Conservation (phyloP, 148 eudicot species). For the Limonium bicolor region DNA sequence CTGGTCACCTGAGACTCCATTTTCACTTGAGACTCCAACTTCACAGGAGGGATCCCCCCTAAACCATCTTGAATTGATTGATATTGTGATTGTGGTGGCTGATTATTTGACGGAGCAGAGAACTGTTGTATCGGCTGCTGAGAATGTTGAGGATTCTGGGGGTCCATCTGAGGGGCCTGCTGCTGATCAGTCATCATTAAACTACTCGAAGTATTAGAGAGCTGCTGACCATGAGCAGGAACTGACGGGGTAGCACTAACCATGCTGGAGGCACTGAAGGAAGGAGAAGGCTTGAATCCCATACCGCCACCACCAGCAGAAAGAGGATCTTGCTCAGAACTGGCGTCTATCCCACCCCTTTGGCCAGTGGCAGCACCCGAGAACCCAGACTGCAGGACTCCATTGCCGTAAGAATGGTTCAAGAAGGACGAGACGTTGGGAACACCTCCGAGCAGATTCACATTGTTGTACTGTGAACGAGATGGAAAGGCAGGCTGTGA, state of each 20-base stretch:
- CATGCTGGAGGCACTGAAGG: slow-evolving; percentile 29
- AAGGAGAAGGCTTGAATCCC: slow-evolving; percentile 43
- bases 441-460: slow-evolving; percentile 64
- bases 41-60: slow-evolving; percentile 38
- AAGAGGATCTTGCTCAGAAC: slow-evolving; percentile 54
- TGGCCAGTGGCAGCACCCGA: slow-evolving; percentile 30
- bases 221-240: slow-evolving; percentile 45
- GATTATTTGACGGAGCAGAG: slow-evolving; percentile 20
- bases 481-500: slow-evolving; percentile 66
- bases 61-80: slow-evolving; percentile 41
- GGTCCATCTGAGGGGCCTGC: slow-evolving; percentile 38
- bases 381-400: slow-evolving; percentile 38
- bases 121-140: slow-evolving; percentile 43
- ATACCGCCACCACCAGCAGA: slow-evolving; percentile 45
- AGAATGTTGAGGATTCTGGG: slow-evolving; percentile 40
- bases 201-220: slow-evolving; percentile 21
- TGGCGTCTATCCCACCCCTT: slow-evolving; percentile 45
- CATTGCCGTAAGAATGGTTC: slow-evolving; percentile 67
- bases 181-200: slow-evolving; percentile 58
- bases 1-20: slow-evolving; percentile 39
- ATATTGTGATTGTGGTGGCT: slow-evolving; percentile 41
- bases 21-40: slow-evolving; percentile 57
- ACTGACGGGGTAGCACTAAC: slow-evolving; percentile 32
- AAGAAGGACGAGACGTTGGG: slow-evolving; percentile 63
- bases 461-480: slow-evolving; percentile 56